A percentile compares a stretch with the other conserved stretches of the same genome.
phyloP scores from a whole-genome alignment of 2,329 filamentous ascomycete species.

The Nectriaceae sp. region DNA sequence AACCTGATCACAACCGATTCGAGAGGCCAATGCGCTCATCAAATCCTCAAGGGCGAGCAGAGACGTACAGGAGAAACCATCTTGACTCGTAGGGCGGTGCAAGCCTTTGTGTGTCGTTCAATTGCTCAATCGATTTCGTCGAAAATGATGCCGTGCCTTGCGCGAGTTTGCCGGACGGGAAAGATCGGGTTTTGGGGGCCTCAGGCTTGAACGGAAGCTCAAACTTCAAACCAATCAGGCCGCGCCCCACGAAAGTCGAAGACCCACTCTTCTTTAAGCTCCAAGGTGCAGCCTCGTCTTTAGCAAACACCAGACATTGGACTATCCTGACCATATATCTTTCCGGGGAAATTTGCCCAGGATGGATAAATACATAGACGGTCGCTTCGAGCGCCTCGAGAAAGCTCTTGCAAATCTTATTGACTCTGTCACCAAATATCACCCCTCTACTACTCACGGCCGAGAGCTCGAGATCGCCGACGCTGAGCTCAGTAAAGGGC shows the following conservation, averaged over 20 bases:
- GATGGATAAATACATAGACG: slow-evolving; percentile 66
- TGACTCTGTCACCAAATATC: slow-evolving; percentile 81
- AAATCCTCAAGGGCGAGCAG: not conserved
- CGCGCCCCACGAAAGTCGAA: accelerated
- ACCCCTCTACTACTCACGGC: slow-evolving; percentile 69
- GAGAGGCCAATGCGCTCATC: not conserved
- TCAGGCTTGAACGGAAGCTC: slow-evolving; percentile 29
- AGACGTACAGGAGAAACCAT: slow-evolving; percentile 44
- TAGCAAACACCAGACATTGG: no score
- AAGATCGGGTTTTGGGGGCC: slow-evolving; percentile 34
- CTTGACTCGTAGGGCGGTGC: slow-evolving; percentile 35
- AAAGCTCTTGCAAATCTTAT: slow-evolving; percentile 69
- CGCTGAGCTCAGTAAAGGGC: slow-evolving; percentile 62
- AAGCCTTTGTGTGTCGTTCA: slow-evolving; percentile 35
- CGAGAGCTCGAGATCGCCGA: slow-evolving; percentile 73
- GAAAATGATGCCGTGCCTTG: slow-evolving; percentile 28
- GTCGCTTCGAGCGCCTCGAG: slow-evolving; percentile 66
- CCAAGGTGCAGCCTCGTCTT: slow-evolving; percentile 12
- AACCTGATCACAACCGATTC: not conserved
- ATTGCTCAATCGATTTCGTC: slow-evolving; percentile 38
- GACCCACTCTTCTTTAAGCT: slow-evolving; percentile 27
- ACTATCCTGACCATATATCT: not conserved
- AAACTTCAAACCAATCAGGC: slow-evolving; percentile 13
- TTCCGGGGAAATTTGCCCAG: not conserved
- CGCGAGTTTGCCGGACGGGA: slow-evolving; percentile 38